A percentile compares a stretch with the other conserved stretches of the same genome.
Conservation (phyloP, 2,329 filamentous ascomycete species). For the Zasmidium citrigriseum region DNA sequence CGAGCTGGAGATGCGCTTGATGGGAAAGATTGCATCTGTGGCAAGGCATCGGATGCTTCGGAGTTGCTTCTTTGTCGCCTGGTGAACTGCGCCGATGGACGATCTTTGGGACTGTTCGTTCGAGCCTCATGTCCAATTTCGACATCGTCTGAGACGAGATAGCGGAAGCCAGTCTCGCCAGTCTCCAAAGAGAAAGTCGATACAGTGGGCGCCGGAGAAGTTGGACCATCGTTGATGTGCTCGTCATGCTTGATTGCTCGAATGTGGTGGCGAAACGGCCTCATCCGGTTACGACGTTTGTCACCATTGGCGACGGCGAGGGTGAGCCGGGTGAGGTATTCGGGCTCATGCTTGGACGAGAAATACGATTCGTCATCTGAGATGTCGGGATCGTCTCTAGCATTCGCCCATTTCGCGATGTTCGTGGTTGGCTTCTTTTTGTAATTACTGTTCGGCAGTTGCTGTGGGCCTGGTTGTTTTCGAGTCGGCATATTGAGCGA, state of each 20-base stretch:
- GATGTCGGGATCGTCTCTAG: neutral
- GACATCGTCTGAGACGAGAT: neutral
- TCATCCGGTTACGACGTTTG: neutral
- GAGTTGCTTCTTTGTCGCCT: neutral
- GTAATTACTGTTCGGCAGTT: neutral
- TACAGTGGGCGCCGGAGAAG: neutral
- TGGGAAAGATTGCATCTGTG: neutral
- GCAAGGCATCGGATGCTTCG: conserved; percentile 1
- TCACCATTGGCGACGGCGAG: neutral
- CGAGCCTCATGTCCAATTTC: neutral
- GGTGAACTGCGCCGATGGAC: neutral
- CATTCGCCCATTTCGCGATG: no score
- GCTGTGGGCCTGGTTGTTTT: neutral
- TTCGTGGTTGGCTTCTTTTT: neutral
- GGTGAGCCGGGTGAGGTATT: conserved; percentile 4
- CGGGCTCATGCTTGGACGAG: conserved; percentile 1
- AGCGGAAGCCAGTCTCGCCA: neutral
- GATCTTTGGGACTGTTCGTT: neutral
- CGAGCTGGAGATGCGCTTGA: neutral
- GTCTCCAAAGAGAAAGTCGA: neutral
- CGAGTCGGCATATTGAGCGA: neutral
- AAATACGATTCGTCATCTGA: conserved; percentile 5
- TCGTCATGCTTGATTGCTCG: neutral
- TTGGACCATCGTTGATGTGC: neutral
- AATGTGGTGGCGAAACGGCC: neutral